These are phyloP conservation scores for Boeremia exigua DNA, from an alignment of 2,329 filamentous ascomycete genomes.

Conservation along the genomic window DNA sequence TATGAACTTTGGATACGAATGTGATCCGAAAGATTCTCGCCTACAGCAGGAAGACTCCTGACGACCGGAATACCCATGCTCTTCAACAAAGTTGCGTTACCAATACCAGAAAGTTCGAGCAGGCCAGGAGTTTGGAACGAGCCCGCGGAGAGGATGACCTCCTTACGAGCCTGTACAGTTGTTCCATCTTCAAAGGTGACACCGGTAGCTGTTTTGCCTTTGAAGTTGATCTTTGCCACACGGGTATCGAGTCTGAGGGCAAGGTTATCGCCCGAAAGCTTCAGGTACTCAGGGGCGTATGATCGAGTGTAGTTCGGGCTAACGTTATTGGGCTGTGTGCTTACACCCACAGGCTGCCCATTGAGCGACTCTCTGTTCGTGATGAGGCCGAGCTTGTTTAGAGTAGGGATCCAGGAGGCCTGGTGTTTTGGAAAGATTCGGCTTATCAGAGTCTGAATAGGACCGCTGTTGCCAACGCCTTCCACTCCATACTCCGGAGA, in stretches of 20 bases:
- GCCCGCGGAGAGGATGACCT: slow-evolving; percentile 38
- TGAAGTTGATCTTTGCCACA: slow-evolving; percentile 50
- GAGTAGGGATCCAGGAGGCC: slow-evolving; percentile 53
- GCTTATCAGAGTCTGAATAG: slow-evolving; percentile 49
- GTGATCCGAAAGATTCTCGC: slow-evolving; percentile 45
- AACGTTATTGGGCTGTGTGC: slow-evolving; percentile 59
- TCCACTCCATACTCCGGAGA: slow-evolving; percentile 33
- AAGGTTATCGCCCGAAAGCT: slow-evolving; percentile 53
- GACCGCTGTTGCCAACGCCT: slow-evolving; percentile 40
- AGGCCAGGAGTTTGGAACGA: slow-evolving; percentile 34
- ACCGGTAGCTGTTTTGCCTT: slow-evolving; percentile 35
- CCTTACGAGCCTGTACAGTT: slow-evolving; percentile 36
- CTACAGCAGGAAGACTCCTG: slow-evolving; percentile 29
- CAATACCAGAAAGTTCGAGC: slow-evolving; percentile 37
- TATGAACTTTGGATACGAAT: slow-evolving; percentile 36
- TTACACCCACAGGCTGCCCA: slow-evolving; percentile 59
- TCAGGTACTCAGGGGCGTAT: slow-evolving; percentile 56
- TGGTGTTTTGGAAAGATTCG: slow-evolving; percentile 54
- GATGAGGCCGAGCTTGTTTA: slow-evolving; percentile 54
- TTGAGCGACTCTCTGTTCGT: slow-evolving; percentile 55
- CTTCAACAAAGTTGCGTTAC: slow-evolving; percentile 22
- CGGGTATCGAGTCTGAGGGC: slow-evolving; percentile 46
- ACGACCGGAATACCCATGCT: slow-evolving; percentile 28
- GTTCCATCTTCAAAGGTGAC: slow-evolving; percentile 42
- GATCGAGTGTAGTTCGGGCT: slow-evolving; percentile 57